A percentile compares a stretch with the other conserved stretches of the same genome.
phyloP scores from a whole-genome alignment of 495 filamentous ascomycete species.

The Apodospora peruviana region DNA sequence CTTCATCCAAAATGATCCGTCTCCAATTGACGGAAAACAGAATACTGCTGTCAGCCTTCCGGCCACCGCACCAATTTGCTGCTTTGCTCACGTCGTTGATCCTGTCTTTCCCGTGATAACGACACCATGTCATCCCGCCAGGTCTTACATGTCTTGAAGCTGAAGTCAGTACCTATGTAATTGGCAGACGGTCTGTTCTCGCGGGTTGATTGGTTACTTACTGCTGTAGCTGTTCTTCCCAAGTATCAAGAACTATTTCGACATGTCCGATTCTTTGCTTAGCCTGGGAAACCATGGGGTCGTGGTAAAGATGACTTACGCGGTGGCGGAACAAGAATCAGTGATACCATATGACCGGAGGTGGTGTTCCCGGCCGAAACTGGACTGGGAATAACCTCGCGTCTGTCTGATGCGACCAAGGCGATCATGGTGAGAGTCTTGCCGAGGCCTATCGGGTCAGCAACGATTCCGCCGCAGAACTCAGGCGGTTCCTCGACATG shows the following conservation, averaged over 20 bases:
- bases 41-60: not conserved
- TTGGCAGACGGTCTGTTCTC: too few relatives aligned
- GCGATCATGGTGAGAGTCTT: slow-evolving; percentile 37
- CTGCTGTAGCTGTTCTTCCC: slow-evolving; percentile 29
- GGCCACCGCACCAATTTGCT: slow-evolving; percentile 22
- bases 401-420: slow-evolving; percentile 24
- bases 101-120: slow-evolving; percentile 27
- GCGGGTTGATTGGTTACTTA: too few relatives aligned
- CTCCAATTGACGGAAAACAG: slow-evolving; percentile 30
- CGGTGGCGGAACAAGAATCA: slow-evolving; percentile 32
- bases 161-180: too few relatives aligned
- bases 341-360: too few relatives aligned
- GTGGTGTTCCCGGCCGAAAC: too few relatives aligned
- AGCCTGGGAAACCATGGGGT: too few relatives aligned
- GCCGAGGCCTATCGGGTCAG: slow-evolving; percentile 38
- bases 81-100: slow-evolving; percentile 10
- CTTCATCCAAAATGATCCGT: slow-evolving; percentile 44
- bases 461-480: slow-evolving; percentile 36
- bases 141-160: slow-evolving; percentile 25
- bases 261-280: too few relatives aligned
- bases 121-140: slow-evolving; percentile 16
- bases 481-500: slow-evolving; percentile 8
- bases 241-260: slow-evolving; percentile 25
- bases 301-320: too few relatives aligned
- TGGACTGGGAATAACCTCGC: too few relatives aligned